A percentile compares a stretch with the other conserved stretches of the same genome.
Evolutionary conservation across 345 rosid genomes (phyloP).

Genomic region (Leavenworthia alabamica): DNA sequence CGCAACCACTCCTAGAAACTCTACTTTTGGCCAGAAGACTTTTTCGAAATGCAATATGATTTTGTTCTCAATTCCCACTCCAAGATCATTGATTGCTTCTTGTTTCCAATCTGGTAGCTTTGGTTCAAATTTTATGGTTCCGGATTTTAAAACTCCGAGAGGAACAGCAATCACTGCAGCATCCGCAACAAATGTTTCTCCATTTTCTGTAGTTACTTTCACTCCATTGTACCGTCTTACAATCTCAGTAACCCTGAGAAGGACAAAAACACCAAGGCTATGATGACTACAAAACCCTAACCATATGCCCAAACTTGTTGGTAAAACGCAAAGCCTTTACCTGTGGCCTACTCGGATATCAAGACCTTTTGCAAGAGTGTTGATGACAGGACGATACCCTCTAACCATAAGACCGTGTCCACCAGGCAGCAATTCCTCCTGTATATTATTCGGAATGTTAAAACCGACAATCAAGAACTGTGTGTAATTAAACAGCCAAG

Average conservation of each 20-base stretch:
- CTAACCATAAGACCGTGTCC: constrained; percentile 99
- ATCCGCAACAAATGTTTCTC: constrained; percentile 66
- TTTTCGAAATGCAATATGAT: constrained; percentile 67
- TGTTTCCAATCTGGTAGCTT: constrained; percentile 92
- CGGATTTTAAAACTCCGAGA: constrained; percentile 79
- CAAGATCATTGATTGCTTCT: constrained; percentile 77
- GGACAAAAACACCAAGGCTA: neutral
- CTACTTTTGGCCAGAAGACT: constrained; percentile 98
- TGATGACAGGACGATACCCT: constrained; percentile 91
- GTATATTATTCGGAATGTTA: constrained; percentile 11
- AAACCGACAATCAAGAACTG: neutral
- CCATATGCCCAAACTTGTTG: neutral
- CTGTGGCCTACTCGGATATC: constrained; percentile 80
- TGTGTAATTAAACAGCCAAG: neutral
- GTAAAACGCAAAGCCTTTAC: constrained; percentile 29
- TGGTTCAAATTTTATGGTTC: constrained; percentile 62
- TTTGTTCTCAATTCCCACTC: constrained; percentile 93
- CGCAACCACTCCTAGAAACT: constrained; percentile 91
- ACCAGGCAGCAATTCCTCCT: constrained; percentile 92
- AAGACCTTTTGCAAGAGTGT: constrained; percentile 90
- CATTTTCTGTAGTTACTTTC: constrained; percentile 68
- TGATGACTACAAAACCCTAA: neutral
- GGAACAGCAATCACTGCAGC: constrained; percentile 78
- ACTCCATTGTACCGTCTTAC: constrained; percentile 65
- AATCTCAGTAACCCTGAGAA: constrained; percentile 63